A percentile compares a stretch with the other conserved stretches of the same genome.
phyloP scores from a whole-genome alignment of 1,139 yeast genomes.

The Sugiyamaella novakii region DNA sequence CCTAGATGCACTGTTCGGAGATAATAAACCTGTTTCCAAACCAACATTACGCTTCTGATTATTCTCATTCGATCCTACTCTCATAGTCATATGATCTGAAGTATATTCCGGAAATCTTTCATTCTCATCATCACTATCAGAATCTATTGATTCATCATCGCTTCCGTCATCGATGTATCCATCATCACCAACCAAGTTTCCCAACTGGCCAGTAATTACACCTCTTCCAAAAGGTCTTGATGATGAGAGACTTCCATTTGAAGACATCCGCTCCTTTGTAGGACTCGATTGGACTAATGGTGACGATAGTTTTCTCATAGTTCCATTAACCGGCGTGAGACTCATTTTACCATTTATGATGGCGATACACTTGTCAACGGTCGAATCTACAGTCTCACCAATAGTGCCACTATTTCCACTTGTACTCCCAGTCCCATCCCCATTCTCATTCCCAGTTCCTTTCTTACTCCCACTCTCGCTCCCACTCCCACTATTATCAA shows the following conservation, averaged over 20 bases:
- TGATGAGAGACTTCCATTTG: too few species aligned
- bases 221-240: conserved; percentile 1
- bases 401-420: too few species aligned
- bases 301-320: too few species aligned
- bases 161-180: conserved; percentile 2
- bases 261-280: too few species aligned
- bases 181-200: conserved; percentile 14
- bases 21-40: background rate
- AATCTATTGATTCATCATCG: background rate
- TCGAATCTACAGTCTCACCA: too few species aligned
- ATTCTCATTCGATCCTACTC: background rate
- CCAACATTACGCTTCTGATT: background rate
- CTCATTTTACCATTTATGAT: too few species aligned
- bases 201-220: conserved; percentile 3
- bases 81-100: conserved; percentile 15
- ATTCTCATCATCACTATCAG: conserved; percentile 5
- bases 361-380: too few species aligned
- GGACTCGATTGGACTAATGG: too few species aligned
- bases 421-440: background rate
- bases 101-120: conserved; percentile 11
- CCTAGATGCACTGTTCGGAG: background rate
- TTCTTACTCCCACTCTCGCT: background rate
- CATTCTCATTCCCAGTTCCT: background rate
- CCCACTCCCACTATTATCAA: background rate
- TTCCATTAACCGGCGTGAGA: too few species aligned